Evolutionary conservation across 352 stramenopile species (phyloP).

Genomic region (Globisporangium orthogonon): DNA sequence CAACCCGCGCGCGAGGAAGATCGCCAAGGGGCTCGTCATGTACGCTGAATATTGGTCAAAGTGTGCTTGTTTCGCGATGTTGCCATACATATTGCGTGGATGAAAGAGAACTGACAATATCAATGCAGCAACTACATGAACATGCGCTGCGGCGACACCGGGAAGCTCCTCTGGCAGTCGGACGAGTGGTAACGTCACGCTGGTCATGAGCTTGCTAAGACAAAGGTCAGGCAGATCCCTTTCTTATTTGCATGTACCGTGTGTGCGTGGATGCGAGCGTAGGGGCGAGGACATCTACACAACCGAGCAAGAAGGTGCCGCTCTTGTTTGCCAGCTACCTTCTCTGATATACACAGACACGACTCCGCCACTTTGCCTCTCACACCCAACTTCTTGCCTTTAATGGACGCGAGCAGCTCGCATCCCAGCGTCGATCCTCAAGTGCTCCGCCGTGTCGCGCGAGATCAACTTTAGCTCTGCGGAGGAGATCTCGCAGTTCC

Average conservation of each 20-base stretch:
- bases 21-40: slow-evolving; percentile 75
- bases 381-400: not conserved
- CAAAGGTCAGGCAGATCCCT: not conserved
- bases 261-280: not conserved
- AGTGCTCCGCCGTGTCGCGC: slow-evolving; percentile 86
- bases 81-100: not conserved
- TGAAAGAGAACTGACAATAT: not conserved
- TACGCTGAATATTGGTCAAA: slow-evolving; percentile 8
- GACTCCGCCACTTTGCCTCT: not conserved
- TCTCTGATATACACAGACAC: no score
- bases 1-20: slow-evolving; percentile 52
- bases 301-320: slow-evolving; percentile 63
- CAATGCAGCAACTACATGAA: slow-evolving; percentile 81
- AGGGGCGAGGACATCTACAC: slow-evolving; percentile 67
- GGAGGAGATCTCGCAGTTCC: slow-evolving; percentile 89
- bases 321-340: not conserved
- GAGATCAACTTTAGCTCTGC: slow-evolving; percentile 93
- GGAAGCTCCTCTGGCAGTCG: slow-evolving; percentile 79
- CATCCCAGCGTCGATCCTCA: slow-evolving; percentile 82
- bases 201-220: not conserved
- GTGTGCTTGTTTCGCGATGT: not conserved
- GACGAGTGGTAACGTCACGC: slow-evolving; percentile 47
- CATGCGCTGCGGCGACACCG: slow-evolving; percentile 78
- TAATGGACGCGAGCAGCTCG: slow-evolving; percentile 38
- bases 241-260: not conserved